phyloP scores from a whole-genome alignment of 2,329 filamentous ascomycete genomes.

The Tolypocladium cylindrosporum region DNA sequence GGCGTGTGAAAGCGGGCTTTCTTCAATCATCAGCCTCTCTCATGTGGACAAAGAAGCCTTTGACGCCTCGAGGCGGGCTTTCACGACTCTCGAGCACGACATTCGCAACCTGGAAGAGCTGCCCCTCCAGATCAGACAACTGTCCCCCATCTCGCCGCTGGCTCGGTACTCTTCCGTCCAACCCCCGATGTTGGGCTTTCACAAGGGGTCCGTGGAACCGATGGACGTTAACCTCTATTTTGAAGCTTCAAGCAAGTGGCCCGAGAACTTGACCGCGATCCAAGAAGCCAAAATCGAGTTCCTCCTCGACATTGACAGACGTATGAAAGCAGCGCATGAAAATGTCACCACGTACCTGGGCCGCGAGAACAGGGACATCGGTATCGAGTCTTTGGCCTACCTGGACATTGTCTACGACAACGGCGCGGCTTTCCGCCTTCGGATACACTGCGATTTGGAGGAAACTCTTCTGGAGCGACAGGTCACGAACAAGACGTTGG shows the following conservation, averaged over 20 bases:
- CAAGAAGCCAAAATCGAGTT: slow-evolving; percentile 93
- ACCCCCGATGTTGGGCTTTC: slow-evolving; percentile 28
- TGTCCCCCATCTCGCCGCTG: slow-evolving; percentile 62
- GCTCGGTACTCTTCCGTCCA: slow-evolving; percentile 63
- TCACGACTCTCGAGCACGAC: slow-evolving; percentile 64
- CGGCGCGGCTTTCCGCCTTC: slow-evolving; percentile 68
- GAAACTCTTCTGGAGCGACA: slow-evolving; percentile 69
- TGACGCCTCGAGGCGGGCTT: slow-evolving; percentile 57
- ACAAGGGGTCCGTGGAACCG: slow-evolving; percentile 37
- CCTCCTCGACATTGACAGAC: slow-evolving; percentile 62
- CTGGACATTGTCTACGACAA: slow-evolving; percentile 69
- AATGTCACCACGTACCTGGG: slow-evolving; percentile 62
- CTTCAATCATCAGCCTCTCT: slow-evolving; percentile 35
- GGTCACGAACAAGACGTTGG: slow-evolving; percentile 61
- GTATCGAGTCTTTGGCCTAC: slow-evolving; percentile 67
- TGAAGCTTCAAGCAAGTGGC: slow-evolving; percentile 88
- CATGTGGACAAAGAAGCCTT: slow-evolving; percentile 49
- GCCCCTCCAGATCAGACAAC: slow-evolving; percentile 74
- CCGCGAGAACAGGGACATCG: slow-evolving; percentile 62
- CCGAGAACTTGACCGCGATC: slow-evolving; percentile 81
- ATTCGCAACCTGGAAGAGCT: slow-evolving; percentile 71
- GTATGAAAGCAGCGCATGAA: slow-evolving; percentile 52
- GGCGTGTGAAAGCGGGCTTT: slow-evolving; percentile 40
- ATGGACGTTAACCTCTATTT: slow-evolving; percentile 82
- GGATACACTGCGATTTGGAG: slow-evolving; percentile 84